Evolutionary conservation across 208 protist species (phyloP).

Genomic region (Blastocrithidia nonstop): DNA sequence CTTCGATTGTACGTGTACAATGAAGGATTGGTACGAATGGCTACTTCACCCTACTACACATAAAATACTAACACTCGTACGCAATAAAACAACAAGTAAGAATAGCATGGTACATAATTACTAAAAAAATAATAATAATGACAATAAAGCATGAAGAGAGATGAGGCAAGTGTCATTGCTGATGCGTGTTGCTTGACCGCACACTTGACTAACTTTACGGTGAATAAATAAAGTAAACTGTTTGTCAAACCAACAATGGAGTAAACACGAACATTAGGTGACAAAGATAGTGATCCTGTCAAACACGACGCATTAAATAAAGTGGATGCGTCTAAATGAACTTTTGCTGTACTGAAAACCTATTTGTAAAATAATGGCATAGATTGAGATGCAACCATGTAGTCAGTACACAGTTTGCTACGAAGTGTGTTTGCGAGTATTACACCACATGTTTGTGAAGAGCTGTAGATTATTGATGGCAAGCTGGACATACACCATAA

Average conservation of each 20-base stretch:
- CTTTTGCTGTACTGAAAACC: constrained; percentile 19
- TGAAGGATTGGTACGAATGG: constrained; percentile 83
- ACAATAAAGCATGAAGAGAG: background rate
- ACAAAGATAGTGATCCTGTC: constrained; percentile 6
- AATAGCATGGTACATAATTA: too few species aligned
- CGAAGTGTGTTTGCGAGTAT: constrained; percentile 53
- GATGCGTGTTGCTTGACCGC: constrained; percentile 17
- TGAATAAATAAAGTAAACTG: constrained; percentile 59
- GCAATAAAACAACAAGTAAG: background rate
- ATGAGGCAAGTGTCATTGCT: constrained; percentile 3
- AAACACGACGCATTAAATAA: constrained; percentile 3
- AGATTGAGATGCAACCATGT: constrained; percentile 44
- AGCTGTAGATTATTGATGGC: constrained; percentile 7
- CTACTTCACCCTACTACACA: constrained; percentile 39
- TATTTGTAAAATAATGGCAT: constrained; percentile 16
- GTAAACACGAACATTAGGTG: background rate
- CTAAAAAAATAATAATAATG: background rate
- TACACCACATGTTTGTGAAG: constrained; percentile 25
- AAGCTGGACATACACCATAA: background rate
- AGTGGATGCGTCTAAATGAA: constrained; percentile 31
- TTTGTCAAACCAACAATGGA: constrained; percentile 12
- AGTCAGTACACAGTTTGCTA: constrained; percentile 45
- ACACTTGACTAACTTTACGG: constrained; percentile 83
- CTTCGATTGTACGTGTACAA: constrained; percentile 68
- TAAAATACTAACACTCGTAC: too few species aligned